Conservation (phyloP, 306 rosid species). For the Vicia sativa region DNA sequence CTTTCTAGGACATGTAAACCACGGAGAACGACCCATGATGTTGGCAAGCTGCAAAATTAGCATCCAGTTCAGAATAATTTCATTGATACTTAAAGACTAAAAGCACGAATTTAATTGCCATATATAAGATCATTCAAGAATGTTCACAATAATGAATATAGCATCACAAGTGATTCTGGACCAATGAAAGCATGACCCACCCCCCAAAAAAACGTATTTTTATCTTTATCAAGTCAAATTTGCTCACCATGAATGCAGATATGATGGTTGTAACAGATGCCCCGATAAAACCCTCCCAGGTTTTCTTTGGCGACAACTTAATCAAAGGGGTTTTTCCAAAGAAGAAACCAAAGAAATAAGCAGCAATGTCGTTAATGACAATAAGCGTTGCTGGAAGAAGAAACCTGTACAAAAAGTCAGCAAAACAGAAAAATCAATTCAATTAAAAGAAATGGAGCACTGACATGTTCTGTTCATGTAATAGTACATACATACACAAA, state of each 20-base stretch:
- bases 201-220: neutral
- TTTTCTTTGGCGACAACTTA: constrained; percentile 97
- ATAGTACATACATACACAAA: constrained; percentile 3
- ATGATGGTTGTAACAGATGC: constrained; percentile 92
- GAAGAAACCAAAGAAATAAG: constrained; percentile 90
- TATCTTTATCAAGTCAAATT: constrained; percentile 31
- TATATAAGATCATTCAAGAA: constrained; percentile 25
- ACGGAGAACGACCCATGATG: constrained; percentile 79
- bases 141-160: constrained; percentile 14
- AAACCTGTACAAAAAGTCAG: constrained; percentile 66
- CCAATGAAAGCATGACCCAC: constrained; percentile 7
- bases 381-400: constrained; percentile 98
- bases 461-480: neutral
- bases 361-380: constrained; percentile 93
- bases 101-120: constrained; percentile 36
- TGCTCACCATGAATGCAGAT: constrained; percentile 93
- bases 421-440: constrained; percentile 26
- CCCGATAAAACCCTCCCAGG: constrained; percentile 99
- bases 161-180: constrained; percentile 26
- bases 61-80: constrained; percentile 32
- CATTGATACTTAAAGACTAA: constrained; percentile 7
- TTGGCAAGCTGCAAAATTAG: constrained; percentile 80
- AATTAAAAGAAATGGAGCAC: constrained; percentile 24
- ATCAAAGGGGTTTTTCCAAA: constrained; percentile 97
- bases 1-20: constrained; percentile 98